phyloP scores from a whole-genome alignment of 1,284 basidiomycete genomes.

The Austropuccinia psidii region DNA sequence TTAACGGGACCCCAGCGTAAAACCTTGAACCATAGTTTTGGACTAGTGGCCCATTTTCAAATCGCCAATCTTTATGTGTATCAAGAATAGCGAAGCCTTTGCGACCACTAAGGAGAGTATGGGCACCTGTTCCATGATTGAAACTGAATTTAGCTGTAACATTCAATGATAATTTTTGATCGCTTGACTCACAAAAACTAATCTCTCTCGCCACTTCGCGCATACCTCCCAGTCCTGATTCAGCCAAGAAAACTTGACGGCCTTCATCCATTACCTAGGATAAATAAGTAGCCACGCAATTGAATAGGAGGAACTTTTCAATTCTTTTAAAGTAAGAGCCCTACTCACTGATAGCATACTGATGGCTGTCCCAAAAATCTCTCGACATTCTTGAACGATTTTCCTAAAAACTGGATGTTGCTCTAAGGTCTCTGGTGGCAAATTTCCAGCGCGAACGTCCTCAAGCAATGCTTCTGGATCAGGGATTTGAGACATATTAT shows the following conservation, averaged over 20 bases:
- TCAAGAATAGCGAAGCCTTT: conserved; percentile 24
- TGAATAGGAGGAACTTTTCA: neutral
- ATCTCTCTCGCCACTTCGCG: conserved; percentile 20
- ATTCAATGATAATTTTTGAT: neutral
- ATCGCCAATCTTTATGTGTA: conserved; percentile 34
- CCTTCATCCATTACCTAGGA: conserved; percentile 25
- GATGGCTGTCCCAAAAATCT: conserved; percentile 39
- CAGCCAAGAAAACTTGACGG: conserved; percentile 25
- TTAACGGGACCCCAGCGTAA: conserved; percentile 24
- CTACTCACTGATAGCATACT: conserved; percentile 41
- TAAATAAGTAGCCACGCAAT: neutral
- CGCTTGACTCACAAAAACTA: conserved; percentile 10
- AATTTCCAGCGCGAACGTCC: neutral
- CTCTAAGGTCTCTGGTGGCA: conserved; percentile 20
- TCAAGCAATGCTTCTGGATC: neutral
- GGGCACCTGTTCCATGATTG: neutral
- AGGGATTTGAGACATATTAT: neutral
- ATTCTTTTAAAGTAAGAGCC: neutral
- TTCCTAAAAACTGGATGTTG: conserved; percentile 39
- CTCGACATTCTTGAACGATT: conserved; percentile 41
- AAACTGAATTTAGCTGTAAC: neutral
- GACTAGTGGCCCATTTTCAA: conserved; percentile 21
- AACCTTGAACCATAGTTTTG: conserved; percentile 2
- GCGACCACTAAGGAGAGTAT: conserved; percentile 29
- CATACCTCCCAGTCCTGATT: conserved; percentile 13